phyloP scores from a whole-genome alignment of 164 flowering plant genomes.

The Sextonia rubra region DNA sequence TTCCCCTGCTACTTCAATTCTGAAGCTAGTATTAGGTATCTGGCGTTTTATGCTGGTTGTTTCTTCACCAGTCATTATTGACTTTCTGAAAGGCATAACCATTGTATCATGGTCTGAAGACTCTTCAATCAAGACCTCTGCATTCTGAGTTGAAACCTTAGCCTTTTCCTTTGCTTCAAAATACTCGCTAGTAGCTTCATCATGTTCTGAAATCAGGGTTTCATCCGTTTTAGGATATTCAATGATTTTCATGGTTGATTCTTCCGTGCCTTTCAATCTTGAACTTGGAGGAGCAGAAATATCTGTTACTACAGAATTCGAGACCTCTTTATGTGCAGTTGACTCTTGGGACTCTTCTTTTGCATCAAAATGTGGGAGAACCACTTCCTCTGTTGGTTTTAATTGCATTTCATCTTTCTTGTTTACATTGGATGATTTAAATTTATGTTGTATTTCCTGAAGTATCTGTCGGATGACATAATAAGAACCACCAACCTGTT shows the following conservation, averaged over 20 bases:
- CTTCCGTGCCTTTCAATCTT: background rate
- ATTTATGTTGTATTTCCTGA: constrained; percentile 49
- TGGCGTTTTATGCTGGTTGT: background rate
- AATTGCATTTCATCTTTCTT: constrained; percentile 1
- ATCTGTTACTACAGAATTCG: constrained; percentile 4
- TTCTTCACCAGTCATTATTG: background rate
- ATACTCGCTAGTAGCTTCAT: background rate
- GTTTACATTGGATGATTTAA: constrained; percentile 13
- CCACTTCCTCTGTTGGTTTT: constrained; percentile 9
- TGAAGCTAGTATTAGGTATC: background rate
- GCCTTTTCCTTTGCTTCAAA: constrained; percentile 5
- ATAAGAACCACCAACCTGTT: constrained; percentile 58
- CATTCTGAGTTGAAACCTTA: constrained; percentile 1
- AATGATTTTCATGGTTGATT: constrained; percentile 11
- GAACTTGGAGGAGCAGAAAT: constrained; percentile 5
- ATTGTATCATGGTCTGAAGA: constrained; percentile 1
- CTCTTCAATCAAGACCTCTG: constrained; percentile 9
- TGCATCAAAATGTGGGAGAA: background rate
- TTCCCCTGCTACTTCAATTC: background rate
- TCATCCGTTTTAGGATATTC: background rate
- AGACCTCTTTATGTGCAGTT: constrained; percentile 13
- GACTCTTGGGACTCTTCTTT: constrained; percentile 9
- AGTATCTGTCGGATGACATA: constrained; percentile 41
- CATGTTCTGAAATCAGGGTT: background rate
- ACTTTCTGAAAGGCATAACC: constrained; percentile 12